Conservation (phyloP, 441 rosid species). For the Gossypium schwendimanii region DNA sequence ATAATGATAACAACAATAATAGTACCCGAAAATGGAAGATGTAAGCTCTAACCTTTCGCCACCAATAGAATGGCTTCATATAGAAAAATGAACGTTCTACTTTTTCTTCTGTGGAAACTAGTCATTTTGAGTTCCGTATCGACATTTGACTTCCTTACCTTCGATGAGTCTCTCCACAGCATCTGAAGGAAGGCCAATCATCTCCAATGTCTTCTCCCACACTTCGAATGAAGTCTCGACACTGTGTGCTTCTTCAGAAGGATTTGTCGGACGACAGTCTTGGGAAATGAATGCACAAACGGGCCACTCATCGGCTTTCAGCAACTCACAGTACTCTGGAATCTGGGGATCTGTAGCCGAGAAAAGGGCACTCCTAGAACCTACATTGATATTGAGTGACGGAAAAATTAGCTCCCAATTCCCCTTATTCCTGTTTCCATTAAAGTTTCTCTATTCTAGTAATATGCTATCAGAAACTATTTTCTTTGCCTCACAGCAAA, state of each 20-base stretch:
- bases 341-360: slow-evolving; percentile 92
- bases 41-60: slow-evolving; percentile 3
- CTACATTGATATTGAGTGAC: slow-evolving; percentile 23
- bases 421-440: not conserved
- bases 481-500: not conserved
- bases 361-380: slow-evolving; percentile 84
- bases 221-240: slow-evolving; percentile 52
- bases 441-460: not conserved
- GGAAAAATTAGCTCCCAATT: not conserved
- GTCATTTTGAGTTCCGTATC: slow-evolving; percentile 37
- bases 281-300: slow-evolving; percentile 85
- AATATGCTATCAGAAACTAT: not conserved
- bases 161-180: slow-evolving; percentile 68
- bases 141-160: slow-evolving; percentile 61
- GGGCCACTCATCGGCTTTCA: slow-evolving; percentile 83
- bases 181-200: slow-evolving; percentile 73
- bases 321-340: slow-evolving; percentile 73
- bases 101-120: slow-evolving; percentile 11
- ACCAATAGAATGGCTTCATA: not conserved
- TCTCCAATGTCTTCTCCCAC: slow-evolving; percentile 86
- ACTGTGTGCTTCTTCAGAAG: slow-evolving; percentile 90
- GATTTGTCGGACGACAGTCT: slow-evolving; percentile 84
- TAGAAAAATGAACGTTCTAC: not conserved
- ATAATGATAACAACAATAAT: not conserved
- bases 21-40: not conserved